These are phyloP conservation scores for Coniochaeta hoffmannii DNA, from an alignment of 2,329 filamentous ascomycete species.

Conservation along the genomic window DNA sequence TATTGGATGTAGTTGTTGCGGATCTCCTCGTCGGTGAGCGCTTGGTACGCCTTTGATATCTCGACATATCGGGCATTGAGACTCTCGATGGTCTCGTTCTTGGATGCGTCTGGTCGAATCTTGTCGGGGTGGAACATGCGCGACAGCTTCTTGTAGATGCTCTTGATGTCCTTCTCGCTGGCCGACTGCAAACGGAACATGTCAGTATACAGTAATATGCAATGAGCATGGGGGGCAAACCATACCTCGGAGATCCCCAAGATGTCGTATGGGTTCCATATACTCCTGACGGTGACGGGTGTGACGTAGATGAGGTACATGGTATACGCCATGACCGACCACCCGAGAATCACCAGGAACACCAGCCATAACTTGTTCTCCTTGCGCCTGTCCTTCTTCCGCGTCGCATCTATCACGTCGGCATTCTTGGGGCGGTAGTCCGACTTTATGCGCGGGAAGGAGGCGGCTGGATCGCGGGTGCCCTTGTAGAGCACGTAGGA, in stretches of 20 bases:
- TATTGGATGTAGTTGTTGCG: slow-evolving; percentile 96
- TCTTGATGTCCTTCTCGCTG: slow-evolving; percentile 86
- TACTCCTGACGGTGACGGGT: slow-evolving; percentile 60
- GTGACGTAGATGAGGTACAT: slow-evolving; percentile 82
- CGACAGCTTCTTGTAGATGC: slow-evolving; percentile 79
- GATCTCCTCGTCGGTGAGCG: slow-evolving; percentile 92
- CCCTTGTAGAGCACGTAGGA: slow-evolving; percentile 83
- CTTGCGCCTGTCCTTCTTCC: slow-evolving; percentile 80
- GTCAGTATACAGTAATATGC: neutral
- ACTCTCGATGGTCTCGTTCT: slow-evolving; percentile 81
- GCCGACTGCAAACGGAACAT: slow-evolving; percentile 52
- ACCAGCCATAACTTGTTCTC: slow-evolving; percentile 83
- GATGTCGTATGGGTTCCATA: slow-evolving; percentile 98
- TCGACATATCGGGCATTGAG: slow-evolving; percentile 90
- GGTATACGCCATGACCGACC: slow-evolving; percentile 82
- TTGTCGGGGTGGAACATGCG: slow-evolving; percentile 92
- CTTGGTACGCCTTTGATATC: slow-evolving; percentile 95
- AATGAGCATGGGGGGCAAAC: neutral
- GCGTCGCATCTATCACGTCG: slow-evolving; percentile 74
- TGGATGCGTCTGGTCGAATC: slow-evolving; percentile 69
- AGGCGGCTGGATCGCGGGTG: slow-evolving; percentile 67
- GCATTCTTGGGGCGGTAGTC: slow-evolving; percentile 76
- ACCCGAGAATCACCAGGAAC: slow-evolving; percentile 67
- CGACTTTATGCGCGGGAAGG: slow-evolving; percentile 74
- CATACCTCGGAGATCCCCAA: slow-evolving; percentile 74